These are phyloP conservation scores for Collybia nuda DNA, from an alignment of 768 basidiomycete genomes.

Conservation along the genomic window DNA sequence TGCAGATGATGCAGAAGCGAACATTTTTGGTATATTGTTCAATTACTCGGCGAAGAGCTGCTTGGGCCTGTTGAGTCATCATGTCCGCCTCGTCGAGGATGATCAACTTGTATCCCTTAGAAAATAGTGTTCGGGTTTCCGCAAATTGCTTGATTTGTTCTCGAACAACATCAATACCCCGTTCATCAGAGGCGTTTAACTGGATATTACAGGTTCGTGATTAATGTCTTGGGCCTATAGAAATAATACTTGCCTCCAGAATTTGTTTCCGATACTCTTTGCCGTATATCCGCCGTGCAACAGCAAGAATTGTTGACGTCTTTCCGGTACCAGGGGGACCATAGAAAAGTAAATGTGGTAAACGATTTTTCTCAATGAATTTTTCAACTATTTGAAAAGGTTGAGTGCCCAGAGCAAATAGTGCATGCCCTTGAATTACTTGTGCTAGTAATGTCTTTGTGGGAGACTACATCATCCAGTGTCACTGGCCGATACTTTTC, in stretches of 20 bases:
- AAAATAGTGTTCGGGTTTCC: slow-evolving; percentile 87
- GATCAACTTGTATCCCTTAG: slow-evolving; percentile 96
- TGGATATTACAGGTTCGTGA: slow-evolving; percentile 23
- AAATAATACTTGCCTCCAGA: slow-evolving; percentile 65
- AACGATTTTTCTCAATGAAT: slow-evolving; percentile 91
- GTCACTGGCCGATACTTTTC: slow-evolving; percentile 96
- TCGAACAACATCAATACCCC: slow-evolving; percentile 97
- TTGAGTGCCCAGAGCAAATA: slow-evolving; percentile 8
- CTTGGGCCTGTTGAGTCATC: slow-evolving; percentile 99
- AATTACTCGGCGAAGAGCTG: slow-evolving; percentile 93
- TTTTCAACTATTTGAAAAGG: slow-evolving; percentile 69
- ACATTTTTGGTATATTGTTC: slow-evolving; percentile 99
- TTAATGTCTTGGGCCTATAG: background rate
- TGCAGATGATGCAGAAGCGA: slow-evolving; percentile 99
- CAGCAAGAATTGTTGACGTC: slow-evolving; percentile 94
- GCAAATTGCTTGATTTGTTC: slow-evolving; percentile 99
- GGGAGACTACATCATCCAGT: slow-evolving; percentile 93
- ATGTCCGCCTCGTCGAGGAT: slow-evolving; percentile 99
- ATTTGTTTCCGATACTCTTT: slow-evolving; percentile 85
- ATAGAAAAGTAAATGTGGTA: slow-evolving; percentile 96
- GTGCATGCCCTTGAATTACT: slow-evolving; percentile 53
- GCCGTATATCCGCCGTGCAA: slow-evolving; percentile 94
- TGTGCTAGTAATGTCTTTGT: slow-evolving; percentile 91
- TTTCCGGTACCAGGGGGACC: slow-evolving; percentile 99
- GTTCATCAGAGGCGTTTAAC: slow-evolving; percentile 98